Evolutionary conservation across 805 yeast species (phyloP), one percentile per base, ranked within the genome.

Genomic region (Suhomyces canberraensis): DNA sequence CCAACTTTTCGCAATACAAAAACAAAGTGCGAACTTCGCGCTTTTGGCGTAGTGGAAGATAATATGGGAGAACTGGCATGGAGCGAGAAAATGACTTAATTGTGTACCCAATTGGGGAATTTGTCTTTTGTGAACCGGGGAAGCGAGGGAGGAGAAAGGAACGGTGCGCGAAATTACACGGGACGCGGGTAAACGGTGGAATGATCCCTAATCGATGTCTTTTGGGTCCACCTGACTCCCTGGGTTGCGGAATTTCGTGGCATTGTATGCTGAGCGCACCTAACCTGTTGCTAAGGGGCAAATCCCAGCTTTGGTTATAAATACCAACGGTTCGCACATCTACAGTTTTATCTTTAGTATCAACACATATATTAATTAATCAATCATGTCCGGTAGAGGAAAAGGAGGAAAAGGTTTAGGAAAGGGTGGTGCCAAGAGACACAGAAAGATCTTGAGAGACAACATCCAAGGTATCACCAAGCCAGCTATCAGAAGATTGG

Each of bases 401-500:
- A 91, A 93, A 88, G 98, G 98, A 68, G 98, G 98, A 67, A 93
- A 93, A 86, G 98, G 98, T 76, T 81, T 93, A 61, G 98, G 98
- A 66, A 93, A 93, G 78, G 98, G 97, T 76, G 98, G 98, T 78
- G 98, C 98, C 62, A 91, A 91, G 84, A 89, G 98, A 76, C 98
- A 91, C 89, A 88, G 98, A 83, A 90, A 90, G 87, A 87, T 91
- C 74, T 79, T 90, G 54, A 90, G 98, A 81, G 98, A 93, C 73
- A 93, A 91, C 91, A 91, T 93, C 57, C 97, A 90, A 76, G 98
- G 98, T 79, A 91, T 91, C 69, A 91, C 98, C 48, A 91, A 91
- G 82, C 98, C 98, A 67, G 98, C 98, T 66, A 91, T 91, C 66
- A 89, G 98, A 80, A 91, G 98, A 87, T 84, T 91, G 62, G 98